A percentile compares a stretch with the other conserved stretches of the same genome.
phyloP scores from a whole-genome alignment of 2,329 filamentous ascomycete genomes.

The Cladosporium sp. region DNA sequence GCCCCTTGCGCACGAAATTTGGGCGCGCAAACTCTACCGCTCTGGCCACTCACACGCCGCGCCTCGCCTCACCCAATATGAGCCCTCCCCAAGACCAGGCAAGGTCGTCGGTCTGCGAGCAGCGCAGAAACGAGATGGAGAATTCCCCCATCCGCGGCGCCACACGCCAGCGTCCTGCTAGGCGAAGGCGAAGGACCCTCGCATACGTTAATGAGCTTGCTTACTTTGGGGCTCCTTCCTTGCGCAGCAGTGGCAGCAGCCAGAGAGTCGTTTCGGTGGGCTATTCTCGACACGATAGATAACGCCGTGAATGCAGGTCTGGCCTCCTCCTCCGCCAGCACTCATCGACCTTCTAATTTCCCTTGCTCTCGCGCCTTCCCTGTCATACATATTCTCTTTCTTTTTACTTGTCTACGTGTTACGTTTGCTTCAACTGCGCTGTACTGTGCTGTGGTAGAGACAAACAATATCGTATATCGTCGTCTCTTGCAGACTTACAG shows the following conservation, averaged over 20 bases:
- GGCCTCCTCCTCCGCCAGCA: constrained; percentile 1
- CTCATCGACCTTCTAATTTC: background rate
- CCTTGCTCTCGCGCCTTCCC: background rate
- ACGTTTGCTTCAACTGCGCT: background rate
- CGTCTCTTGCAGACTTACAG: background rate
- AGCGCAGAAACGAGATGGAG: background rate
- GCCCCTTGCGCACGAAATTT: constrained; percentile 2
- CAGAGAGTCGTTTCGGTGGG: background rate
- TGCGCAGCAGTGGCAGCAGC: background rate
- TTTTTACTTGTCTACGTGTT: background rate
- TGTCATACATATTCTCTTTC: background rate
- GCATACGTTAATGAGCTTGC: constrained; percentile 8
- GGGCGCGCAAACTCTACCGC: constrained; percentile 5
- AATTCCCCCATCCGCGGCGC: background rate
- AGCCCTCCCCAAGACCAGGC: background rate
- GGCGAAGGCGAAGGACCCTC: constrained; percentile 1
- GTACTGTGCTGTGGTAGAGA: background rate
- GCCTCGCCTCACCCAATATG: background rate
- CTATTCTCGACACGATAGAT: constrained; percentile 3
- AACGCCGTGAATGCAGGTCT: constrained; percentile 2
- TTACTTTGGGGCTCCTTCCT: background rate
- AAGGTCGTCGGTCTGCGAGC: background rate
- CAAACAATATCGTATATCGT: background rate
- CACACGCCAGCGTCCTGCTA: background rate
- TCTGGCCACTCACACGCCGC: constrained; percentile 1